Evolutionary conservation across 2,329 filamentous ascomycete species (phyloP).

Genomic region (Exserohilum turcica): DNA sequence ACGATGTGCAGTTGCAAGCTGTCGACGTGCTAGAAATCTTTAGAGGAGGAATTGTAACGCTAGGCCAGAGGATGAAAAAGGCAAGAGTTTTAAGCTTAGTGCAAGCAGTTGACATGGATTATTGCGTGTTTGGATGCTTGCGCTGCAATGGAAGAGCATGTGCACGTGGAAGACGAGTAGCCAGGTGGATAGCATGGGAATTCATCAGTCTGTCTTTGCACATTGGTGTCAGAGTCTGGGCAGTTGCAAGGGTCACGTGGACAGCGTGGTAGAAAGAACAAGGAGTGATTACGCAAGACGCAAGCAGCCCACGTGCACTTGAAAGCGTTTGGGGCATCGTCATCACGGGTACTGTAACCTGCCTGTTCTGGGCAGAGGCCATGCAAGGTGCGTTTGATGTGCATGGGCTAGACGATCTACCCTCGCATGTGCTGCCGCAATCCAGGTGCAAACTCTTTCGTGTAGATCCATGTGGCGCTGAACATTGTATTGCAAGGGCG

Average conservation of each 20-base stretch:
- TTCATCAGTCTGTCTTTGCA: too few species aligned
- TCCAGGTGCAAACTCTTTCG: background rate
- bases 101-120: background rate
- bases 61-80: background rate
- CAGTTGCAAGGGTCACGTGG: background rate
- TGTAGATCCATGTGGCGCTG: too few species aligned
- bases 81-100: background rate
- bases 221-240: too few species aligned
- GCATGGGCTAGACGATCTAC: background rate
- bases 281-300: background rate
- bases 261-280: background rate
- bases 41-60: too few species aligned
- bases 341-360: background rate
- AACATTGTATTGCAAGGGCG: background rate
- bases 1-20: background rate
- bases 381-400: background rate
- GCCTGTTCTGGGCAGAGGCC: background rate
- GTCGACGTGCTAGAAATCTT: background rate
- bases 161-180: background rate
- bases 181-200: too few species aligned
- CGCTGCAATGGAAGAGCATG: background rate
- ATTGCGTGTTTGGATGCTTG: background rate
- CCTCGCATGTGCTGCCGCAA: background rate
- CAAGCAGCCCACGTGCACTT: background rate
- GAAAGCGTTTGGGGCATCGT: background rate